These are phyloP conservation scores for Cryphonectria nitschkei DNA, from an alignment of 2,329 filamentous ascomycete species.

Conservation along the genomic window DNA sequence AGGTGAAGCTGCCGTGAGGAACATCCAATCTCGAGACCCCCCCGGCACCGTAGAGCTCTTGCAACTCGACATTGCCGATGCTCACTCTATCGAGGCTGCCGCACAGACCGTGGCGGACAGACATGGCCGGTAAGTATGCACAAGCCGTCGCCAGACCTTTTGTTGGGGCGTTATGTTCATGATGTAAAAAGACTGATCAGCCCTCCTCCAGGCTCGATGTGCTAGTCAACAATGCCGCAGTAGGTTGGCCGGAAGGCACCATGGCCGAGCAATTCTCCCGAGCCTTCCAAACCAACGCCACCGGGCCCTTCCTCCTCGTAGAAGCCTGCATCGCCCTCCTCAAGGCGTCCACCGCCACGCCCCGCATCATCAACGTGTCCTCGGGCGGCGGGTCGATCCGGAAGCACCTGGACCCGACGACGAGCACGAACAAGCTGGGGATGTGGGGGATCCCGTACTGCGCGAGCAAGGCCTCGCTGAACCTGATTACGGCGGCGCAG, in stretches of 20 bases:
- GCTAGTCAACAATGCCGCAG: constrained; percentile 7
- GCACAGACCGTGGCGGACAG: neutral
- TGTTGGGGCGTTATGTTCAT: neutral
- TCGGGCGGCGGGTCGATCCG: constrained; percentile 7
- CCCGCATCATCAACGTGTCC: constrained; percentile 6
- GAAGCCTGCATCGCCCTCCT: constrained; percentile 4
- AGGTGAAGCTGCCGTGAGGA: constrained; percentile 1
- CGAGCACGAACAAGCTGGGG: constrained; percentile 12
- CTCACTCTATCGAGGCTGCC: neutral
- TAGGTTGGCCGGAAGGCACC: neutral
- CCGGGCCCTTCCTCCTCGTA: constrained; percentile 4
- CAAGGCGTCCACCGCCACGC: neutral
- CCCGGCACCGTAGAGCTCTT: constrained; percentile 6
- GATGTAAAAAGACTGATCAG: neutral
- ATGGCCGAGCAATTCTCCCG: neutral
- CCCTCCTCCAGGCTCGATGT: neutral
- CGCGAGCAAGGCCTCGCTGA: constrained; percentile 11
- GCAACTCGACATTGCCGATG: neutral
- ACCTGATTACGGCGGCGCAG: constrained; percentile 5
- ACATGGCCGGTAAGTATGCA: constrained; percentile 4
- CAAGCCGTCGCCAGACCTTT: neutral
- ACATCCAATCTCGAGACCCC: neutral
- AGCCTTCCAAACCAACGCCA: constrained; percentile 8
- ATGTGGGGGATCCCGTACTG: constrained; percentile 1
- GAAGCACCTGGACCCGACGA: neutral